Evolutionary conservation across 768 basidiomycete species (phyloP).

Genomic region (Infundibulicybe gibba): DNA sequence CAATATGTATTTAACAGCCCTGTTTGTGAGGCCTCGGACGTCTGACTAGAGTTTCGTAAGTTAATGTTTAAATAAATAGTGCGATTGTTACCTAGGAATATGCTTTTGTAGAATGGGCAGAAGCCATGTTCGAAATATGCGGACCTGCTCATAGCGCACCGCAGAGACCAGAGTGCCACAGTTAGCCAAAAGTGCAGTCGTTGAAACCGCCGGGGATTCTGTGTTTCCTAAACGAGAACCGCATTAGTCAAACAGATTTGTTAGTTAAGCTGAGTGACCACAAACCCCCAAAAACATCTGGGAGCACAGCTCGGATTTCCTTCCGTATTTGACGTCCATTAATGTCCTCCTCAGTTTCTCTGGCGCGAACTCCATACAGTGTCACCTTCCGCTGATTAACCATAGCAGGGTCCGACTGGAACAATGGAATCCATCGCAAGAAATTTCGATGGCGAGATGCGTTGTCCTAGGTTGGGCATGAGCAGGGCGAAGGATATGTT

Average conservation of each 20-base stretch:
- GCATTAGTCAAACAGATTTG: neutral
- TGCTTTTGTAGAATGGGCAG: conserved; percentile 62
- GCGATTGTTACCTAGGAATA: conserved; percentile 37
- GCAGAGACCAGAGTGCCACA: conserved; percentile 50
- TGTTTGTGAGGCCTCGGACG: conserved; percentile 25
- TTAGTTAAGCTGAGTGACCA: neutral
- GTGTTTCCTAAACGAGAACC: conserved; percentile 24
- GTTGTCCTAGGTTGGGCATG: conserved; percentile 25
- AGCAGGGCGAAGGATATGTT: conserved; percentile 7
- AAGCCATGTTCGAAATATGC: conserved; percentile 69
- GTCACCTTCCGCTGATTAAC: conserved; percentile 66
- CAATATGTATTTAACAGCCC: conserved; percentile 53
- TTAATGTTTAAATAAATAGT: neutral
- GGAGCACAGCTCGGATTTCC: conserved; percentile 61
- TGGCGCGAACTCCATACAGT: conserved; percentile 63
- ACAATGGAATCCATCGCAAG: conserved; percentile 69
- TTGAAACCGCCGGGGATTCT: conserved; percentile 24
- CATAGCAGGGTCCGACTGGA: conserved; percentile 53
- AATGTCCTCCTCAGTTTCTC: conserved; percentile 67
- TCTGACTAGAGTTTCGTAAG: conserved; percentile 7
- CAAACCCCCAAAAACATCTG: conserved; percentile 65
- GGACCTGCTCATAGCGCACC: conserved; percentile 72
- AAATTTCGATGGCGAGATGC: conserved; percentile 68
- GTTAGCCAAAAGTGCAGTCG: conserved; percentile 30
- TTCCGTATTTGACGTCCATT: conserved; percentile 70